A percentile compares a stretch with the other conserved stretches of the same genome.
Evolutionary conservation across 371 early-diverging fungal genomes (phyloP).

Genomic region (Haplosporangium sp.): DNA sequence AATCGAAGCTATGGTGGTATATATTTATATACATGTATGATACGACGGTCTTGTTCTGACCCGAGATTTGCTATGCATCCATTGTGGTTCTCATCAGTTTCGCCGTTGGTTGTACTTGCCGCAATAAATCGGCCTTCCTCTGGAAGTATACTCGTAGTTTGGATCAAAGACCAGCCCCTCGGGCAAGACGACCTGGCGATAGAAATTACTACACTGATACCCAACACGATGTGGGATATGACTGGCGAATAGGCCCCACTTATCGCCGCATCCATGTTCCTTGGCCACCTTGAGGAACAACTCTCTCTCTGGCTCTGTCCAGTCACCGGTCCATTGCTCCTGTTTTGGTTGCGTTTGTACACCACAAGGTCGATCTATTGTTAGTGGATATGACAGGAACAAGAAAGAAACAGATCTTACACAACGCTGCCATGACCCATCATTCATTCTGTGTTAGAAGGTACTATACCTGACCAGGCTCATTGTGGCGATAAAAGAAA

Average conservation of each 20-base stretch:
- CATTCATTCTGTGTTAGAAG: no score
- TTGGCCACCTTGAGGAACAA: constrained; percentile 66
- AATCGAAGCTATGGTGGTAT: no score
- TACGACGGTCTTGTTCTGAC: no score
- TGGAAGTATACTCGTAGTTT: constrained; percentile 63
- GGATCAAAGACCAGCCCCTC: constrained; percentile 75
- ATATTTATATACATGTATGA: no score
- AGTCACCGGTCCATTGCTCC: constrained; percentile 81
- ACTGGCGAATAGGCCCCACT: constrained; percentile 81
- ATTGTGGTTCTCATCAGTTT: not conserved
- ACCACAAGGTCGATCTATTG: not conserved
- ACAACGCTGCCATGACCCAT: no score
- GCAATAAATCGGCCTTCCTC: constrained; percentile 47
- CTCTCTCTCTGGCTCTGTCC: constrained; percentile 72
- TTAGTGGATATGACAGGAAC: constrained; percentile 3
- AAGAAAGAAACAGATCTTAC: no score
- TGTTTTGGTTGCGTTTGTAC: constrained; percentile 11
- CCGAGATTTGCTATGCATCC: no score
- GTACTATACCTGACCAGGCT: constrained; percentile 68
- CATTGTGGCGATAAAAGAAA: constrained; percentile 79
- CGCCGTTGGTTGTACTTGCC: constrained; percentile 51
- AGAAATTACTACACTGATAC: constrained; percentile 81
- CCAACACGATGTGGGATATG: constrained; percentile 81
- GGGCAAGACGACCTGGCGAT: constrained; percentile 74
- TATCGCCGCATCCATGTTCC: constrained; percentile 70